Base-by-base conservation (phyloP, 768 basidiomycete genomes). In the Amanita rimosa region DNA sequence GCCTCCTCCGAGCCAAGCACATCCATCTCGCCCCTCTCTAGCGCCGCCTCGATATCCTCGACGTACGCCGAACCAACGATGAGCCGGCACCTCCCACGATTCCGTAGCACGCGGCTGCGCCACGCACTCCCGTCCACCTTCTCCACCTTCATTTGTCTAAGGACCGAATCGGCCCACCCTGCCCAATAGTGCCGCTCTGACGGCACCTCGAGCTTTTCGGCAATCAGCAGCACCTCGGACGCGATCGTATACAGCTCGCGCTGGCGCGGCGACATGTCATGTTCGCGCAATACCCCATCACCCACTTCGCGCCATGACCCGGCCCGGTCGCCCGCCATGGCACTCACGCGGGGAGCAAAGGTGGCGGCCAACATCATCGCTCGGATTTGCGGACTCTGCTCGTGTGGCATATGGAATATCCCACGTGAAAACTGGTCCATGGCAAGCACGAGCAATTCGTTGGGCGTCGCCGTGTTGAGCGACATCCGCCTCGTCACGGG, bases 381-480 rank as follows among this genome's bases (percentile, higher is more conserved):
- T 19, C 36, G 24, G 17, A 6, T 13, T 21, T 21, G 41, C 13
- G 42, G 5, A 8, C 16, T 24, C 14, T 27, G 27, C 16, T 66
- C 69, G 54, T 78, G 79, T 1, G 81, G 83, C 81, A 83, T 82
- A 58, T 81, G 76, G 58, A 85, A 77, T 49, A 83, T 81, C 5
- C 81, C 83, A 17, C 81, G 67, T 4, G 74, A 74, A 58, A 83
- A 81, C 53, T 83, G 81, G 60, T 83, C 83, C 67, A 79, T 77
- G 6, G 83, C 81, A 27, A 81, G 67, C 13, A 71, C 60, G 62
- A 83, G 64, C 36, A 84, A 60, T 38, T 80, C 79, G 58, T 75
- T 61, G 5, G 76, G 66, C 11, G 64, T 60, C 3, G 69, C 65
- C 4, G 58, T 59, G 14, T 63, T 55, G 7, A 80, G 61, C 8